Base-by-base conservation (phyloP, 139 green algal species). In the Zygnema circumcarinatum region DNA sequence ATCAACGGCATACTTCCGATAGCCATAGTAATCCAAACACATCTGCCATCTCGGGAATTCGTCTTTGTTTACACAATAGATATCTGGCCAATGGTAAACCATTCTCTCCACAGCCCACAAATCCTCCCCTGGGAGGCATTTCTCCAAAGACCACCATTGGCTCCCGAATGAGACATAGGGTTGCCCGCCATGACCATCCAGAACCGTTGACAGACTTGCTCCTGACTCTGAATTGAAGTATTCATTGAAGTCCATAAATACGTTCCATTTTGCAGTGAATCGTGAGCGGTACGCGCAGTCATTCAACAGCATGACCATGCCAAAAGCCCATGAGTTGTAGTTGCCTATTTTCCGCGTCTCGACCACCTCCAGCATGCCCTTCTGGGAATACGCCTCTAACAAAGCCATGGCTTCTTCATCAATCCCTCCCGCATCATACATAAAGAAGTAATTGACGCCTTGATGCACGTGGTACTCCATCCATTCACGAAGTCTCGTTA, bases 1-100 rank as follows among this genome's bases (percentile, higher is more conserved):
- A 73, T 87, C 54, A 0, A 52, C 81, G 16, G n/a, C 62, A 32
- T 83, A 41, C 36, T 47, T 75, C 32, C 81, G 81, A 47, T 73
- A 80, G n/a, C 81, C 81, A 42, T 87, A 74, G 36, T 87, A 87
- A 42, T 87, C 81, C n/a, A 87, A 73, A 42, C 81, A 87, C 1
- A 87, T 40, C 81, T 79, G 39, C 54, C 22, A 83, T 21, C 62
- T 38, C 1, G 81, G 81, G 67, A 52, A 87, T 29, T 41, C 62
- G 39, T 87, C 81, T 73, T 87, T 87, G 81, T 87, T 83, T 2
- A 39, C 56, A 47, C 81, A 87, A 42, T 87, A 87, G n/a, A 87
- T 22, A 47, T 87, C 32, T 31, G 81, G 81, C 81, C 81, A 87
- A 38, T 82, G 81, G 35, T 68, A 87, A 25, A 87, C 20, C 81